Evolutionary conservation across 768 basidiomycete species (phyloP).

Genomic region (Calvatia gigantea): DNA sequence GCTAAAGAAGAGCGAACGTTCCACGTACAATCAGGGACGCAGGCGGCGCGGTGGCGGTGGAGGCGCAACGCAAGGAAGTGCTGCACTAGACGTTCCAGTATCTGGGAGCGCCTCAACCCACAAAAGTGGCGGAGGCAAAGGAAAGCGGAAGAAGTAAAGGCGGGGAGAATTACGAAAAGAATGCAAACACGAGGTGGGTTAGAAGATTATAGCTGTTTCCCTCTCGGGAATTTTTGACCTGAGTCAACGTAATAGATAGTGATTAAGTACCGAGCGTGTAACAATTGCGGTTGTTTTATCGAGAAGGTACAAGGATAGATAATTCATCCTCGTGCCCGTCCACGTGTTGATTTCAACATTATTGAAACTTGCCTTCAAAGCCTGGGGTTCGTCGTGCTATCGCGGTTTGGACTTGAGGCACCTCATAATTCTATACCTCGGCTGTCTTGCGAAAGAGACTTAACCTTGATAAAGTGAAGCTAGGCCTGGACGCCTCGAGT

Average conservation of each 20-base stretch:
- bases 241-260: slow-evolving; percentile 10
- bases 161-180: neutral
- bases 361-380: neutral
- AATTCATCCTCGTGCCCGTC: slow-evolving; percentile 15
- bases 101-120: slow-evolving; percentile 24
- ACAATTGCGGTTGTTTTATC: slow-evolving; percentile 15
- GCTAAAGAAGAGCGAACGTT: slow-evolving; percentile 83
- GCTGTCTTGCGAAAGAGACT: neutral
- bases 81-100: slow-evolving; percentile 32
- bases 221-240: neutral
- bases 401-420: neutral
- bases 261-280: slow-evolving; percentile 13
- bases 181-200: slow-evolving; percentile 11
- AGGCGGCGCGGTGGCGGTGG: slow-evolving; percentile 52
- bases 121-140: slow-evolving; percentile 47
- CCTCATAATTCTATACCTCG: neutral
- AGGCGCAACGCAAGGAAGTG: slow-evolving; percentile 67
- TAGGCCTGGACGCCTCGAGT: neutral
- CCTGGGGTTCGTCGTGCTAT: neutral
- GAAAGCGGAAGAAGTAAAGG: slow-evolving; percentile 65
- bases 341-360: slow-evolving; percentile 3
- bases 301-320: slow-evolving; percentile 5
- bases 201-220: neutral
- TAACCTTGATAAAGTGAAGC: no score
- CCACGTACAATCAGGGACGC: slow-evolving; percentile 50